Evolutionary conservation across 169 alveolate genomes (phyloP), one percentile per base, ranked within the genome.

Genomic region (Eimeria acervulina): DNA sequence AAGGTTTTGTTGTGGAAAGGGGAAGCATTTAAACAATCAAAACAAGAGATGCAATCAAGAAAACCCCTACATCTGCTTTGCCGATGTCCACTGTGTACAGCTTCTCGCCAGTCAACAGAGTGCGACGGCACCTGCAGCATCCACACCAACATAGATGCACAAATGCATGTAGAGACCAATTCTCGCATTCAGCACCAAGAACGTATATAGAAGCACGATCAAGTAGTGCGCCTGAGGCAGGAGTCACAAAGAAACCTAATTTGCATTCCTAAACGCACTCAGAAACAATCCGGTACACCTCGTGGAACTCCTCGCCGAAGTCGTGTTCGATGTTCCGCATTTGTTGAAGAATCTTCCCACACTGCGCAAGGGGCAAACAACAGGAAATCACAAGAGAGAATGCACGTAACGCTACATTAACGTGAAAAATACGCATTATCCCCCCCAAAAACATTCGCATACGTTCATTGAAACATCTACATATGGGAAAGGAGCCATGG

Each of bases 341-440:
- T 40, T 80, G 89, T 13, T 47, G 59, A 66, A 80, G 61, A 26
- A 80, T 80, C 61, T 80, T 80, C 68, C 89, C 89, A 19, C 89
- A 80, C 89, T 80, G 68, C 12, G 26, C 10, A 40, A 40, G 52
- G 55, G n/a, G 17, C 12, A 21, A 74, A 15, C 85, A 40, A 74
- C 85, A 15, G 21, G 5, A n/a, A n/a, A 1, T 1, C 85, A 33
- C 52, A 40, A 31, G 36, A 63, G 17, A 5, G 19, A 59, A 59
- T 59, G 81, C 12, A 12, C 10, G 15, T 33, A 1, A 7, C 10
- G 10, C 21, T 28, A 19, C 80, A 68, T 51, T 12, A 51, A 17
- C 59, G 26, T 15, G 68, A 15, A 59, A 19, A 59, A 19, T n/a
- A 59, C 17, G 1, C 1, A 21, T 19, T 15, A n/a, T 8, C 68